Evolutionary conservation across 495 filamentous ascomycete genomes (phyloP).

Genomic region (Hyphodiscus hymeniophilus): DNA sequence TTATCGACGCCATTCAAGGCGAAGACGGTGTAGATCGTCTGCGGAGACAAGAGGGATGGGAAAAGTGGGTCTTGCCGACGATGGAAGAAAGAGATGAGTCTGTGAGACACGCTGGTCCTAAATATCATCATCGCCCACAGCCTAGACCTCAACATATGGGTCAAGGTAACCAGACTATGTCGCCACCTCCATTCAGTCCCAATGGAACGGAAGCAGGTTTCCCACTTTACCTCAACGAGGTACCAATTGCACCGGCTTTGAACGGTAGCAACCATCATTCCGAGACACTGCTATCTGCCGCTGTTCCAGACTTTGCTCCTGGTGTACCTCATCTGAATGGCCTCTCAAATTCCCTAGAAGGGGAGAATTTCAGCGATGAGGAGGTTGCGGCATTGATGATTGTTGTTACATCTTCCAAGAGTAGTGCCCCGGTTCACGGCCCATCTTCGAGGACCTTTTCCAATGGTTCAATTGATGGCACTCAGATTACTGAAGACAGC

Average conservation of each 20-base stretch:
- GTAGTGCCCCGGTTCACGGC: conserved; percentile 28
- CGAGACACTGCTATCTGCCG: conserved; percentile 59
- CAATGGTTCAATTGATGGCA: conserved; percentile 46
- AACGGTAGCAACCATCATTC: conserved; percentile 33
- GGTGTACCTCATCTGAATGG: conserved; percentile 34
- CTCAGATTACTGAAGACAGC: conserved; percentile 29
- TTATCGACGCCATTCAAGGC: conserved; percentile 60
- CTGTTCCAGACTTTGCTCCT: conserved; percentile 71
- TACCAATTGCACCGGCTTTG: conserved; percentile 28
- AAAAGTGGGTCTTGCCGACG: conserved; percentile 68
- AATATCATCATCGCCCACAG: conserved; percentile 1
- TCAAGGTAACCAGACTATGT: conserved; percentile 23
- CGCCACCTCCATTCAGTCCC: conserved; percentile 28
- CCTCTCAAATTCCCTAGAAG: conserved; percentile 34
- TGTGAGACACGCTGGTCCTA: conserved; percentile 35
- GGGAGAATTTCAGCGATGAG: conserved; percentile 43
- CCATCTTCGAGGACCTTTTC: conserved; percentile 41
- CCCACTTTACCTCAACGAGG: conserved; percentile 28
- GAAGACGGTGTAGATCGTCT: conserved; percentile 72
- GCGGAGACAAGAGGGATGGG: conserved; percentile 69
- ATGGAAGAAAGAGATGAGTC: conserved; percentile 29
- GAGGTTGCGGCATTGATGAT: conserved; percentile 42
- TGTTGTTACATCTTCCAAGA: conserved; percentile 12
- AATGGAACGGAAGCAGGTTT: conserved; percentile 23
- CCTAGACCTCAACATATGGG: conserved; percentile 16